Base-by-base conservation (phyloP, 2,329 filamentous ascomycete species). In the Botrytis elliptica region DNA sequence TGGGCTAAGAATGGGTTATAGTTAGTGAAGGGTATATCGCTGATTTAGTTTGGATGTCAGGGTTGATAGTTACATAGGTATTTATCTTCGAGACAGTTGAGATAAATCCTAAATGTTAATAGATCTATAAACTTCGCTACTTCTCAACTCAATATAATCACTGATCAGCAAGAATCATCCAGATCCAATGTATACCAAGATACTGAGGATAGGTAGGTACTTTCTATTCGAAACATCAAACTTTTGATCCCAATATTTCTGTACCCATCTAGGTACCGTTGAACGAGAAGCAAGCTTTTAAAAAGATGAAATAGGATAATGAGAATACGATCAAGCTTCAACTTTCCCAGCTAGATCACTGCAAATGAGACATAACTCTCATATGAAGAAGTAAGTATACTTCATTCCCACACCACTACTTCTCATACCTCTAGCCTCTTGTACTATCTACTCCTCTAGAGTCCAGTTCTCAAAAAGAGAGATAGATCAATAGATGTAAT, bases 361-460 rank as follows among this genome's bases (percentile, higher is more conserved):
- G 9, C 59, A 0, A 33, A 33, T 60, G 20, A 22, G 1, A 25
- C 9, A 16, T 2, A 25, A 1, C 12, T 38, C 18, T 36, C 10
- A 38, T 25, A 10, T 14, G 20, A 25, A 18, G 57, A 25, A 10
- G 4, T 25, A 25, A 36, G 33, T 22, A 16, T 36, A 6, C 5
- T 20, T 36, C 22, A 4, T 38, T 25, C 20, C 9, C 16, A 1
- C 25, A 6, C 9, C 33, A 0, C 14, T 10, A 20, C 20, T 60
- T 8, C 20, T 3, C 38, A 5, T 7, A 5, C 1, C 12, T 14
- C 33, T 25, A 14, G 6, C 20, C 7, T 60, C 36, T 16, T 25
- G 18, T 25, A 20, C 4, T 4, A 52, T 14, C 22, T 2, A n/a
- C 0, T 14, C 4, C 1, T 6, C 12, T 52, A 20, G 4, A 14